Conservation (phyloP, 2,329 filamentous ascomycete species). For the Fusarium algeriense region DNA sequence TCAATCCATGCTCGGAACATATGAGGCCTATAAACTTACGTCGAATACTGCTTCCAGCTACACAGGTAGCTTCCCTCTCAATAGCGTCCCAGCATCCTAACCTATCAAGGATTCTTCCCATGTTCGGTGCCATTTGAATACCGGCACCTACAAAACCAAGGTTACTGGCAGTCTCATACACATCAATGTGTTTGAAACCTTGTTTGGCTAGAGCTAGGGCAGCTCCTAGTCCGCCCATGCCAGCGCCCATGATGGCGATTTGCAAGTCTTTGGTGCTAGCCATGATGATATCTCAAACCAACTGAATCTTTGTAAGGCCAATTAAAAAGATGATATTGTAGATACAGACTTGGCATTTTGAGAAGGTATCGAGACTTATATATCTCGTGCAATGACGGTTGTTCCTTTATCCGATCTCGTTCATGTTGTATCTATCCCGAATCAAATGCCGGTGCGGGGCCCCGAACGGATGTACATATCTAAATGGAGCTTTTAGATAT, state of each 20-base stretch:
- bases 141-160: slow-evolving; percentile 75
- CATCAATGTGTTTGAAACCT: slow-evolving; percentile 45
- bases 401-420: slow-evolving; percentile 36
- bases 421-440: slow-evolving; percentile 25
- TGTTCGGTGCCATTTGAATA: slow-evolving; percentile 86
- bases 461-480: slow-evolving; percentile 13
- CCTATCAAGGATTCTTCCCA: slow-evolving; percentile 79
- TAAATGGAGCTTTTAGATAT: slow-evolving; percentile 19
- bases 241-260: slow-evolving; percentile 47
- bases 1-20: background rate
- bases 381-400: slow-evolving; percentile 3
- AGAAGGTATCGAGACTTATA: background rate
- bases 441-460: slow-evolving; percentile 41
- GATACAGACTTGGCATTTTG: background rate
- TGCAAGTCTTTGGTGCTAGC: slow-evolving; percentile 34
- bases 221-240: slow-evolving; percentile 57
- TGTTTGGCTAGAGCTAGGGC: slow-evolving; percentile 53
- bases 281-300: slow-evolving; percentile 18
- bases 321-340: background rate
- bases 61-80: slow-evolving; percentile 42
- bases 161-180: slow-evolving; percentile 44
- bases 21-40: slow-evolving; percentile 25
- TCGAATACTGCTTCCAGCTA: slow-evolving; percentile 49
- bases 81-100: slow-evolving; percentile 81
- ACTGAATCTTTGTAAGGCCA: background rate